Conservation (phyloP, 1,284 basidiomycete genomes). For the Apiotrichum laibachii region DNA sequence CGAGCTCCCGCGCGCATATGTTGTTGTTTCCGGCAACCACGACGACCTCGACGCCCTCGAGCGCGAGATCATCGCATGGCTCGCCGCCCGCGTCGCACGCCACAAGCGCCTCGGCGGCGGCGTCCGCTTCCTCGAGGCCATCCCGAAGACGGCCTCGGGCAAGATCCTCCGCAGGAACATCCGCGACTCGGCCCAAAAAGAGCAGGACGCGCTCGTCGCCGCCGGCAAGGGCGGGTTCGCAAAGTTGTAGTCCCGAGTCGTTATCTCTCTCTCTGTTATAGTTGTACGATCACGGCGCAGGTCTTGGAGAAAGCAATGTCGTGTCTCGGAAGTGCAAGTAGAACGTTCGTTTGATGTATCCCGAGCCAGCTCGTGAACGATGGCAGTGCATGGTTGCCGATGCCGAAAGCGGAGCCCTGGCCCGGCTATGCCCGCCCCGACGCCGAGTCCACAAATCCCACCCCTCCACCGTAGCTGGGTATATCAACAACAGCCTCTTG, state of each 20-base stretch:
- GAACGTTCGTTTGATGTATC: too few relatives aligned
- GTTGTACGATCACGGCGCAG: too few relatives aligned
- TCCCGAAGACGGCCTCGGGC: constrained; percentile 52
- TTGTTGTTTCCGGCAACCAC: constrained; percentile 60
- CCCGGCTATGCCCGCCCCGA: too few relatives aligned
- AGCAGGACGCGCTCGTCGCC: constrained; percentile 21
- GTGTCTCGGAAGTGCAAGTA: too few relatives aligned
- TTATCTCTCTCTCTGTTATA: neutral
- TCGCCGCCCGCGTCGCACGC: constrained; percentile 56
- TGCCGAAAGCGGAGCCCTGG: too few relatives aligned
- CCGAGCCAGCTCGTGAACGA: too few relatives aligned
- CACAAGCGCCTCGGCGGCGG: constrained; percentile 56
- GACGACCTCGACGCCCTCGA: constrained; percentile 46
- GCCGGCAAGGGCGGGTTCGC: neutral
- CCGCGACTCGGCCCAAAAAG: constrained; percentile 31
- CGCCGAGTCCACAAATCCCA: too few relatives aligned
- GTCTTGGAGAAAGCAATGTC: too few relatives aligned
- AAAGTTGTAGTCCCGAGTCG: constrained; percentile 3
- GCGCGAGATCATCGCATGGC: constrained; percentile 64
- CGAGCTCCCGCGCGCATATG: constrained; percentile 65
- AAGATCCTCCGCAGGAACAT: constrained; percentile 46
- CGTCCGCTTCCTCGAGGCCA: constrained; percentile 50
- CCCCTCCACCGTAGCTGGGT: too few relatives aligned
- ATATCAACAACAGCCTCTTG: too few relatives aligned
- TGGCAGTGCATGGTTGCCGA: too few relatives aligned